Base-by-base conservation (phyloP, 129 eudicot species). In the Artemisia tridentata region DNA sequence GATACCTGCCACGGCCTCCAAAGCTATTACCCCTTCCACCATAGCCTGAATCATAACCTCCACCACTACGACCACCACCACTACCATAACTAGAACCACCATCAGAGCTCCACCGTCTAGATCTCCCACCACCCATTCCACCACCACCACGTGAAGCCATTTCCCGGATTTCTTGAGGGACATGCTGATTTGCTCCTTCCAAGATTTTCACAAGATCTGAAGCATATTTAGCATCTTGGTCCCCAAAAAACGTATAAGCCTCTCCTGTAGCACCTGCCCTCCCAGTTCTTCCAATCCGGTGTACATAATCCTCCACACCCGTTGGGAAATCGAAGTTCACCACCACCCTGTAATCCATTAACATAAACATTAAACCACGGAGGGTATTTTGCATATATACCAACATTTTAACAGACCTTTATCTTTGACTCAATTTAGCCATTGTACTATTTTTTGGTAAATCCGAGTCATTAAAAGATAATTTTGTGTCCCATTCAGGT, bases 191-290 rank as follows among this genome's bases (percentile, higher is more conserved):
- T 57, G 99, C 99, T 46, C 99, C 99, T 82, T 90, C 99, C 71
- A 95, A 79, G 34, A 95, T 67, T 50, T 90, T 95, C 27, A 90
- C 81, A 13, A 95, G 88, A 43, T 95, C 99, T 14, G 89, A 78
- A 50, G 93, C 99, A 81, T 95, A 80, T 68, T 86, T 95, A 14
- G 85, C 89, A 78, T 95, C 97, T 72, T 88, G 90, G 43, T 90
- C 96, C 27, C 80, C 73, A 25, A 90, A 84, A 70, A 95, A 95
- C 1, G 99, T 87, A 61, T 95, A 88, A 23, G 99, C 97, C 75
- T 73, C 82, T 27, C 99, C 99, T 5, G 93, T 90, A 67, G 99
- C 99, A 67, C 99, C 99, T 38, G 99, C 99, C 77, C 99, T 87
- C 3, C 99, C 99, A 21, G 99, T 95, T 79, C 98, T 89, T 41